Conservation (phyloP, 371 early-diverging fungal species). For the Quaeritorhiza haematococci region DNA sequence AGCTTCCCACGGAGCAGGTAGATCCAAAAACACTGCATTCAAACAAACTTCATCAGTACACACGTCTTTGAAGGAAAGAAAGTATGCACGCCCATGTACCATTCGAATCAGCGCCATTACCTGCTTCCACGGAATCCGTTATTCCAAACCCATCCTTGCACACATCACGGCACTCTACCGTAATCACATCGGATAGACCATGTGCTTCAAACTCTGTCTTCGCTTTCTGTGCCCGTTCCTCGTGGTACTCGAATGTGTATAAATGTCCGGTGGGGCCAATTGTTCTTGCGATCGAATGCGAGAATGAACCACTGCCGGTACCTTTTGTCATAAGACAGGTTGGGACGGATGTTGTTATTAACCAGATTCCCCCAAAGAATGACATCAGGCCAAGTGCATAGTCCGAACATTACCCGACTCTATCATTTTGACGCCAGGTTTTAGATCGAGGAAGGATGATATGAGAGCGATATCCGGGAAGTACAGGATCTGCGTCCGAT, state of each 20-base stretch:
- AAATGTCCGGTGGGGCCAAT: slow-evolving; percentile 81
- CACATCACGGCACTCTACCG: slow-evolving; percentile 78
- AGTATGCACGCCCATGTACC: background rate
- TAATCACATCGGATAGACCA: slow-evolving; percentile 59
- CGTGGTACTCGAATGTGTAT: slow-evolving; percentile 92
- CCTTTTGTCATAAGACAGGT: slow-evolving; percentile 39
- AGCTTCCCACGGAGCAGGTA: slow-evolving; percentile 96
- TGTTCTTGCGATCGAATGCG: slow-evolving; percentile 86
- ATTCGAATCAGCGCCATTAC: slow-evolving; percentile 32
- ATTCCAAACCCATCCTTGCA: slow-evolving; percentile 86
- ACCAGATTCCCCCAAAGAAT: background rate
- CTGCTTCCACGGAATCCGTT: slow-evolving; percentile 66
- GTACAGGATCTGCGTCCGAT: slow-evolving; percentile 95
- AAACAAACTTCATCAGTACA: too few relatives aligned
- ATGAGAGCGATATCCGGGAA: slow-evolving; percentile 89
- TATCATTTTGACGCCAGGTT: slow-evolving; percentile 79
- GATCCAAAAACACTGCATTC: slow-evolving; percentile 80
- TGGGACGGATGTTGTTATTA: slow-evolving; percentile 2
- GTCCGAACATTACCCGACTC: slow-evolving; percentile 66
- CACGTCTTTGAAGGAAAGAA: background rate
- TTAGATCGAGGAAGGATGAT: slow-evolving; percentile 69
- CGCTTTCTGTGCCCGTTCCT: slow-evolving; percentile 68
- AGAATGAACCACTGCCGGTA: slow-evolving; percentile 94
- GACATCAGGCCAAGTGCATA: background rate
- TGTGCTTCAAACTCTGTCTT: slow-evolving; percentile 75